A percentile compares a stretch with the other conserved stretches of the same genome.
These are phyloP conservation scores for Fusarium pilosicola DNA, from an alignment of 2,329 filamentous ascomycete genomes.

Conservation along the genomic window DNA sequence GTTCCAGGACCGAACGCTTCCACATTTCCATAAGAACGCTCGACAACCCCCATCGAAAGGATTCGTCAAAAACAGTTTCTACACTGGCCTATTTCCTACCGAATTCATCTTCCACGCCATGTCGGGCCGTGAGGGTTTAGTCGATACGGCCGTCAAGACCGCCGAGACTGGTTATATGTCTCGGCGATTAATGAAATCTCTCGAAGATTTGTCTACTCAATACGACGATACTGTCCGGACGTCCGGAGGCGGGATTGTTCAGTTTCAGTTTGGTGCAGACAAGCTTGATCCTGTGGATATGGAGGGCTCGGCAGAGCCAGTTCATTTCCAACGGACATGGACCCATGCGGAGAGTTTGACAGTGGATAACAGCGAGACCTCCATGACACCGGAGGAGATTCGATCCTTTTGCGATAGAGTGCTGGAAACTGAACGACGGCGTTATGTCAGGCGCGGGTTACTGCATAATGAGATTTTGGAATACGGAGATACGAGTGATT, in stretches of 20 bases:
- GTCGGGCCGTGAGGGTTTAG: constrained; percentile 96
- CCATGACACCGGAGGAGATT: constrained; percentile 80
- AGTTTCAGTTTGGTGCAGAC: constrained; percentile 97
- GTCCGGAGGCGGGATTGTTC: constrained; percentile 86
- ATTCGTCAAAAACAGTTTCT: constrained; percentile 98
- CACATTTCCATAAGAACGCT: constrained; percentile 94
- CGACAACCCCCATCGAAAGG: constrained; percentile 94
- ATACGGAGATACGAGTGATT: constrained; percentile 76
- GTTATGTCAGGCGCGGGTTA: not conserved
- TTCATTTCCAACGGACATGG: constrained; percentile 92
- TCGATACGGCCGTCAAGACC: constrained; percentile 99
- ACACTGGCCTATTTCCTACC: constrained; percentile 86
- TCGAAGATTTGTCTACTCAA: constrained; percentile 92
- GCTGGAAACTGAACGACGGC: constrained; percentile 69
- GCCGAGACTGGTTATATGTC: constrained; percentile 99
- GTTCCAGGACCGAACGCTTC: constrained; percentile 93
- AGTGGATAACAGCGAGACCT: constrained; percentile 79
- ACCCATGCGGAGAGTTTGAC: constrained; percentile 81
- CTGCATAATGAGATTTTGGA: constrained; percentile 59
- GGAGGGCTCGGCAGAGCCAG: constrained; percentile 92
- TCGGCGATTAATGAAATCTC: constrained; percentile 94
- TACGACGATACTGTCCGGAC: constrained; percentile 97
- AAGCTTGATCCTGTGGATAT: constrained; percentile 96
- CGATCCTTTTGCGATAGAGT: constrained; percentile 72
- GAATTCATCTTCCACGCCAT: constrained; percentile 99